A percentile compares a stretch with the other conserved stretches of the same genome.
Evolutionary conservation across 2,329 filamentous ascomycete species (phyloP).

Genomic region (Penicillium nordicum): DNA sequence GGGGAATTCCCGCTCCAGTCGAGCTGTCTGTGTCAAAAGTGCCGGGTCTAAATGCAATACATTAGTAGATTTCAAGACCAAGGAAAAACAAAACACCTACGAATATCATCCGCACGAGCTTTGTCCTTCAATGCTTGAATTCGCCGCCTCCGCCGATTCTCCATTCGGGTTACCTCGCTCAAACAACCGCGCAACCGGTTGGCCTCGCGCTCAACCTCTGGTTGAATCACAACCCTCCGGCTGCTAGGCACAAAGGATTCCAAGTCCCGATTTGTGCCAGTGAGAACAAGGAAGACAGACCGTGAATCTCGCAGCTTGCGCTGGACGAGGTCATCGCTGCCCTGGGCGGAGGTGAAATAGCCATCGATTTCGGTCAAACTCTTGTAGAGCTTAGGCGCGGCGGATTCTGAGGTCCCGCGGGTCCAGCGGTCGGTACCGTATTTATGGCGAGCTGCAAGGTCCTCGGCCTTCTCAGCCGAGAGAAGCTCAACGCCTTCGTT

Average conservation of each 20-base stretch:
- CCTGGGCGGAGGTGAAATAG: slow-evolving; percentile 72
- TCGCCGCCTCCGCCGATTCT: slow-evolving; percentile 74
- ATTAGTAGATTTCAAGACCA: background rate
- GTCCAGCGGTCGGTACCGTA: slow-evolving; percentile 86
- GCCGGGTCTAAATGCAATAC: slow-evolving; percentile 55
- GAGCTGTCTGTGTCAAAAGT: slow-evolving; percentile 75
- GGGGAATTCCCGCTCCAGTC: slow-evolving; percentile 80
- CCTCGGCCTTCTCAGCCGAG: slow-evolving; percentile 76
- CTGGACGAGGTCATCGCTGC: slow-evolving; percentile 67
- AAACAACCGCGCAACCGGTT: slow-evolving; percentile 72
- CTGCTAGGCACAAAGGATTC: slow-evolving; percentile 89
- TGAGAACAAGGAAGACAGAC: slow-evolving; percentile 69
- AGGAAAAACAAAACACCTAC: slow-evolving; percentile 37
- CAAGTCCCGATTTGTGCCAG: slow-evolving; percentile 73
- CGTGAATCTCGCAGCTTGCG: slow-evolving; percentile 76
- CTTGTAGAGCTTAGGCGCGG: slow-evolving; percentile 69
- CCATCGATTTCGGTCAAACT: slow-evolving; percentile 77
- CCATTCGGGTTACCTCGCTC: slow-evolving; percentile 80
- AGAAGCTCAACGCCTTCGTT: slow-evolving; percentile 78
- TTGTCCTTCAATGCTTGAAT: slow-evolving; percentile 76
- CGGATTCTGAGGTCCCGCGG: slow-evolving; percentile 65
- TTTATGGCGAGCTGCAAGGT: slow-evolving; percentile 68
- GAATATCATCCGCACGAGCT: slow-evolving; percentile 82
- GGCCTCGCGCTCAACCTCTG: slow-evolving; percentile 75
- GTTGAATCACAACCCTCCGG: slow-evolving; percentile 71